Evolutionary conservation across 495 filamentous ascomycete species (phyloP).

Genomic region (Recurvomyces mirabilis): DNA sequence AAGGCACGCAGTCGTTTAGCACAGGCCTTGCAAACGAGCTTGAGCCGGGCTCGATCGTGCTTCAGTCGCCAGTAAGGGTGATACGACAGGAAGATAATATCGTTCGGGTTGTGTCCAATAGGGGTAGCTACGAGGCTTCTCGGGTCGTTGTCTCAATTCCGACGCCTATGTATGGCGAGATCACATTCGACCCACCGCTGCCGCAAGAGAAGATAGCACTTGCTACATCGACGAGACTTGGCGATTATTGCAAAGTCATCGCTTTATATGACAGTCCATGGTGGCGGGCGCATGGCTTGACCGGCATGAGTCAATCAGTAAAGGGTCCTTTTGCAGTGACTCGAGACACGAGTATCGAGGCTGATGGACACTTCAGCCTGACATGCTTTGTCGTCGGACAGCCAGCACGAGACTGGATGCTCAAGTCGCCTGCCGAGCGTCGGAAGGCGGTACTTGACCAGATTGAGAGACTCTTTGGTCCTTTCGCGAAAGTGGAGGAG

Average conservation of each 20-base stretch:
- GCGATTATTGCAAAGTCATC: slow-evolving; percentile 22
- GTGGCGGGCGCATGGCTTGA: slow-evolving; percentile 20
- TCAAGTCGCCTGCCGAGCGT: slow-evolving; percentile 2
- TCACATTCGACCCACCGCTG: slow-evolving; percentile 19
- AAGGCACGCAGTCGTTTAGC: slow-evolving; percentile 21
- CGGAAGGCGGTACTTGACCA: slow-evolving; percentile 9
- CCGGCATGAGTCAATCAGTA: slow-evolving; percentile 16
- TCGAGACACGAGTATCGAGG: slow-evolving; percentile 20
- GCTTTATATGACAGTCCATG: slow-evolving; percentile 18
- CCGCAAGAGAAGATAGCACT: slow-evolving; percentile 12
- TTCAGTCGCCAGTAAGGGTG: slow-evolving; percentile 11
- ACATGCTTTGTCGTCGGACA: slow-evolving; percentile 21
- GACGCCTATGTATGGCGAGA: slow-evolving; percentile 12
- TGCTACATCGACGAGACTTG: slow-evolving; percentile 12
- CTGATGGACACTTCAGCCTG: slow-evolving; percentile 16
- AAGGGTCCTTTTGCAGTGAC: slow-evolving; percentile 19
- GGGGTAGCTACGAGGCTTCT: slow-evolving; percentile 6
- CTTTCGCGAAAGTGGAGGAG: slow-evolving; percentile 14
- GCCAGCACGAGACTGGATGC: slow-evolving; percentile 15
- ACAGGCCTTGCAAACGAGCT: slow-evolving; percentile 13
- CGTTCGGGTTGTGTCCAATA: slow-evolving; percentile 5
- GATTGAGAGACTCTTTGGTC: slow-evolving; percentile 10
- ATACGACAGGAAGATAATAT: slow-evolving; percentile 7
- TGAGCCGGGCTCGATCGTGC: slow-evolving; percentile 4
- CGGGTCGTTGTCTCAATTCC: slow-evolving; percentile 20